Base-by-base conservation (phyloP, 116 monocot genomes). In the Posidonia oceanica region DNA sequence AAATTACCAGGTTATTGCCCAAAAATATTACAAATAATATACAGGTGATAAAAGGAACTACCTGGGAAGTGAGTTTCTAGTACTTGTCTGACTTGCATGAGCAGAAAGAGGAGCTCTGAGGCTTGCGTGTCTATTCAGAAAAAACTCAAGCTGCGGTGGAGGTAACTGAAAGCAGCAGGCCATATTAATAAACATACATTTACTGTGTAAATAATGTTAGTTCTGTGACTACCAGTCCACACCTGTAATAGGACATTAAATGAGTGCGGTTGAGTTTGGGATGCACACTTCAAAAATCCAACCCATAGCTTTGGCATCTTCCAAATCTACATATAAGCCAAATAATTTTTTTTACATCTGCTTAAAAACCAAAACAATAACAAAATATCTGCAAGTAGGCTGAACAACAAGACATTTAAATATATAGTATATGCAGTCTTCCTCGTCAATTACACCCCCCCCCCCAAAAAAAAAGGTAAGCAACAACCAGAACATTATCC, bases 281-380 rank as follows among this genome's bases (percentile, higher is more conserved):
- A 82, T 64, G 78, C 86, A 72, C 83, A 88, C 80, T 98, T 98
- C 29, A 98, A 52, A 73, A 98, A 98, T 36, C 98, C 98, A 42
- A 84, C 82, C 89, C 93, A 98, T 59, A 98, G 74, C 71, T 98
- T 98, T n/a, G 98, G 98, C 86, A 86, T 86, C 78, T 78, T 98
- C 98, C 98, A 98, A 66, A 98, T 84, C 98, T 98, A 72, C 39
- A 76, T 6, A 54, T 36, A 63, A 61, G 36, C 7, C 23, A 55
- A 70, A 12, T 38, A 17, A 4, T 56, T 7, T 4, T n/a, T 29
- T 55, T 55, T 22, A 61, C 20, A 20, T 8, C 12, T 61, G 55
- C 39, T 39, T 36, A 63, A 63, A 63, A 29, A 3, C 21, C 22
- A 12, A 12, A 61, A 3, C 14, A 5, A 63, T 14, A 10, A 5